Evolutionary conservation across 352 stramenopile genomes (phyloP).

Genomic region (Phytophthora aleatoria): DNA sequence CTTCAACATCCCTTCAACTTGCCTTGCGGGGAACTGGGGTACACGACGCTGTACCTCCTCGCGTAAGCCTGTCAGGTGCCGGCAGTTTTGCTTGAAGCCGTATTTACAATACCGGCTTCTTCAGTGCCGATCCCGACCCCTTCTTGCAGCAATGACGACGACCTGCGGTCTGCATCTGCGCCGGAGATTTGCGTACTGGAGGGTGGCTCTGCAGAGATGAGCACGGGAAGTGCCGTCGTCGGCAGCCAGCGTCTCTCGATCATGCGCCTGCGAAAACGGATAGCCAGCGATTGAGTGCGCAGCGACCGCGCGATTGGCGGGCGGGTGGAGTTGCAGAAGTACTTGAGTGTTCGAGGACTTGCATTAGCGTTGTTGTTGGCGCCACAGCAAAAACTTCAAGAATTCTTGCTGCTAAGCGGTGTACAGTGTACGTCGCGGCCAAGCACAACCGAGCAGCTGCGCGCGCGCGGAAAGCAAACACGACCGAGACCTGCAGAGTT

Average conservation of each 20-base stretch:
- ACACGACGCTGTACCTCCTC: not conserved
- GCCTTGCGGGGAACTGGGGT: not conserved
- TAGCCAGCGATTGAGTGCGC: slow-evolving; percentile 50
- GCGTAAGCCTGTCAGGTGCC: slow-evolving; percentile 2
- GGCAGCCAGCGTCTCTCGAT: slow-evolving; percentile 50
- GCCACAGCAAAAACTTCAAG: slow-evolving; percentile 17
- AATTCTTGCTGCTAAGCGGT: slow-evolving; percentile 51
- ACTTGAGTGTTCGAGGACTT: slow-evolving; percentile 47
- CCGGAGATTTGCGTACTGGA: slow-evolving; percentile 15
- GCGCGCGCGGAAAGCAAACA: slow-evolving; percentile 33
- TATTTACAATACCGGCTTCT: slow-evolving; percentile 22
- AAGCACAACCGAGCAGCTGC: slow-evolving; percentile 31
- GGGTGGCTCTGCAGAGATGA: slow-evolving; percentile 48
- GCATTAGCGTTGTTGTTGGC: slow-evolving; percentile 36
- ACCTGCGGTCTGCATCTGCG: not conserved
- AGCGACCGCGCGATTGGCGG: slow-evolving; percentile 49
- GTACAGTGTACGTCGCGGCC: slow-evolving; percentile 41
- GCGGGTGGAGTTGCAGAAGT: slow-evolving; percentile 70
- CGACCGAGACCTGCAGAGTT: slow-evolving; percentile 70
- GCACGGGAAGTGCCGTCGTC: slow-evolving; percentile 20
- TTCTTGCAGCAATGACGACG: slow-evolving; percentile 35
- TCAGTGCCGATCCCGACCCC: slow-evolving; percentile 28
- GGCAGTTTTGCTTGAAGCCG: slow-evolving; percentile 28
- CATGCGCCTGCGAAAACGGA: slow-evolving; percentile 62
- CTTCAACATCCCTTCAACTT: not conserved